Base-by-base conservation (phyloP, 306 rosid genomes). In the Gillenia trifoliata region DNA sequence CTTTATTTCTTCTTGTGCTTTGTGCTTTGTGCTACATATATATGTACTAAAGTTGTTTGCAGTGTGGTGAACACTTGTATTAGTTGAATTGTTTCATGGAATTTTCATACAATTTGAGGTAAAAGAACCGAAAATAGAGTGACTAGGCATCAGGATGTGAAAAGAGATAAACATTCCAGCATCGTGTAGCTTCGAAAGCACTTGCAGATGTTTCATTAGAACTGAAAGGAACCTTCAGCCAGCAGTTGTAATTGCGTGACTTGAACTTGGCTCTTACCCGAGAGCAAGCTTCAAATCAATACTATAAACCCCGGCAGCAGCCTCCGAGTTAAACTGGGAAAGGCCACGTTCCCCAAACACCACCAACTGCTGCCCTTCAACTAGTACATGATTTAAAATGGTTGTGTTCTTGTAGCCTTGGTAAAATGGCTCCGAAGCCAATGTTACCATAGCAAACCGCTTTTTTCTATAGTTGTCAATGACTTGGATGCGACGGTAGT, bases 391-490 rank as follows among this genome's bases (percentile, higher is more conserved):
- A 11, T 8, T 62, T 52, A 91, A 23, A 10, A 8, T 11, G 6
- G 57, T 68, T 0, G 90, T 87, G 17, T 36, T 84, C 85, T 90
- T 88, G 54, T 88, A 89, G 5, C 92, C 88, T 71, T 78, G 89
- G 62, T 90, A 84, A 78, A 87, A 90, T 0, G 84, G 86, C 0
- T 64, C 55, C 3, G 69, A 15, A 33, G 54, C 31, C 6, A 81
- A 56, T 2, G 3, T 11, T 8, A n/a, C n/a, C 0, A 83, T 45
- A 17, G 61, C 62, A 36, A 89, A 75, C 66, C 85, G 60, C 5
- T 52, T 79, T 23, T 81, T 86, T 28, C 72, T 74, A 66, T 66
- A 88, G 49, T 68, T 2, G 0, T 87, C 75, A 0, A 74, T 49
- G 22, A 85, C 91, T 34, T 81, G 79, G 75, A 90, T 79, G 64